Percentiles rank a stretch among this genome's conserved stretches.
Evolutionary conservation across 73 alveolate species (phyloP).

Genomic region (Stentor roeselii): DNA sequence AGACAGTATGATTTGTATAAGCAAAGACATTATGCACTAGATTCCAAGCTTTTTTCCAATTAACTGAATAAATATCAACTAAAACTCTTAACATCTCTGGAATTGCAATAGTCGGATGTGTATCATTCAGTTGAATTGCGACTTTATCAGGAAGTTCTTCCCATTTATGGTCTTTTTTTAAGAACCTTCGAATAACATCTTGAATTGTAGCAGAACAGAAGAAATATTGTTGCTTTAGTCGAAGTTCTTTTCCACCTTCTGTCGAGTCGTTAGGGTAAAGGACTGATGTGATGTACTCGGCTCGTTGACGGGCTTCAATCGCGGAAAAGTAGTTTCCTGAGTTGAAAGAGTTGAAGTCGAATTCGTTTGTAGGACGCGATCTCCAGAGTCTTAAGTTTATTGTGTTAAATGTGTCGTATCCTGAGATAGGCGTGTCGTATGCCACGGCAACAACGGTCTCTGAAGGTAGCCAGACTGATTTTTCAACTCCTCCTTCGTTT

Average conservation of each 20-base stretch:
- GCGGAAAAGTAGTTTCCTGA: conserved; percentile 72
- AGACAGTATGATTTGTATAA: conserved; percentile 80
- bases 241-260: conserved; percentile 95
- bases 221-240: conserved; percentile 97
- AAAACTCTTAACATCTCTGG: conserved; percentile 74
- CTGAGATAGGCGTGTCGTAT: conserved; percentile 97
- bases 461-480: conserved; percentile 89
- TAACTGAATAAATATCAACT: conserved; percentile 59
- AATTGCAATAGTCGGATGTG: conserved; percentile 85
- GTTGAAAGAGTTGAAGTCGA: conserved; percentile 86
- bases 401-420: conserved; percentile 96
- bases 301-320: conserved; percentile 84
- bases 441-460: conserved; percentile 96
- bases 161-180: conserved; percentile 68
- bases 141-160: conserved; percentile 46
- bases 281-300: conserved; percentile 96
- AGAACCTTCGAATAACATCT: conserved; percentile 69
- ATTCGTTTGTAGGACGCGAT: conserved; percentile 79
- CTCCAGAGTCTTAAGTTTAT: conserved; percentile 96
- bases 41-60: conserved; percentile 67
- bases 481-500: conserved; percentile 59
- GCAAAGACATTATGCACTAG: conserved; percentile 50
- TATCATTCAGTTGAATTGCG: conserved; percentile 75
- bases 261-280: conserved; percentile 97
- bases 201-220: conserved; percentile 96